Base-by-base conservation (phyloP, 2,329 filamentous ascomycete species). In the Venturiaceae sp. region DNA sequence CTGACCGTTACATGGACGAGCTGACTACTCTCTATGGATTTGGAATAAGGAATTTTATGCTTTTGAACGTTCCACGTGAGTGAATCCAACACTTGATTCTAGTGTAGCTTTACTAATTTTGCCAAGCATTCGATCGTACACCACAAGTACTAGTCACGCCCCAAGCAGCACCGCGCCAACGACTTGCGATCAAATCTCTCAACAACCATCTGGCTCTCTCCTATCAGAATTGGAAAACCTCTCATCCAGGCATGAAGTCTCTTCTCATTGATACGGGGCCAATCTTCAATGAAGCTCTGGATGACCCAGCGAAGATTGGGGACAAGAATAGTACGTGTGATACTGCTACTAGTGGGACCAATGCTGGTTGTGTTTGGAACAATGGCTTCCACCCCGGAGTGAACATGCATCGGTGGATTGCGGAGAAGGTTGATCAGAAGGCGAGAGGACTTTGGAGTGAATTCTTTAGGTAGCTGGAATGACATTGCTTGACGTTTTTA, bases 301-400 rank as follows among this genome's bases (percentile, higher is more conserved):
- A 50, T n/a, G 44, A 50, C 19, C 44, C 44, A 16, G 30, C 14
- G 23, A 50, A 50, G 19, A 50, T 50, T 26, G 44, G 44, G 44
- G 44, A 50, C n/a, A 50, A 50, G 44, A 50, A 50, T 30, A 30
- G 44, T 50, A 50, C 44, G 11, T 50, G 44, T 30, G 44, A 50
- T 30, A 16, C n/a, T n/a, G 44, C 14, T 14, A 30, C 23, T 23
- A 30, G 23, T n/a, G 44, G 44, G 19, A 6, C 44, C 8, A 14
- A 14, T 8, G 44, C 44, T 23, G 44, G 44, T 5, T 50, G 44
- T 50, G 44, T 50, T 13, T 50, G 44, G 44, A 28, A 14, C 13
- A 50, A 50, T 50, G 44, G 30, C 30, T 50, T 50, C 19, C 44
- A 50, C 30, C 26, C 44, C 3, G 26, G 23, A 5, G 44, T 50